Conservation (phyloP, 352 stramenopile genomes). For the Phytophthora vignae region DNA sequence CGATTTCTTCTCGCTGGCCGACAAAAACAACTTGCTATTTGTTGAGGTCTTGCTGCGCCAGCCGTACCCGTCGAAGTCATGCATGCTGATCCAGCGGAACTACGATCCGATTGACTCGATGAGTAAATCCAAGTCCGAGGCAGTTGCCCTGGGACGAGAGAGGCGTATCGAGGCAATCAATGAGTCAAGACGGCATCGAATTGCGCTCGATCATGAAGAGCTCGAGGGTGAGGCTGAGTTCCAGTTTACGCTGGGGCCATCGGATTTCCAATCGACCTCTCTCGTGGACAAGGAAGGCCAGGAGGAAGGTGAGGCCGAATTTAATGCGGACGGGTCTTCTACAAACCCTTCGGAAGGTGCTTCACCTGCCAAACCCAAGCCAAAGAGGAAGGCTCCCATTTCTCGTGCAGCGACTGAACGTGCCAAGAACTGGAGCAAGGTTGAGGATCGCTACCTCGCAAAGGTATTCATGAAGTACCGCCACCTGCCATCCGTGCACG, state of each 20-base stretch:
- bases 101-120: constrained; percentile 78
- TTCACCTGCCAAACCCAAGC: constrained; percentile 19
- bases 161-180: constrained; percentile 65
- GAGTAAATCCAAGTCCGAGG: constrained; percentile 66
- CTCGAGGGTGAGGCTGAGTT: constrained; percentile 86
- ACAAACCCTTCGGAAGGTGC: constrained; percentile 15
- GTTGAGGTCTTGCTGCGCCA: constrained; percentile 80
- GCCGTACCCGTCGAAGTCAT: constrained; percentile 72
- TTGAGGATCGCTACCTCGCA: constrained; percentile 82
- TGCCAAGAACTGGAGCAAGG: constrained; percentile 85
- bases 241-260: constrained; percentile 68
- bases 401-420: constrained; percentile 54
- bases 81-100: constrained; percentile 74
- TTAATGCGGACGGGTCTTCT: constrained; percentile 16
- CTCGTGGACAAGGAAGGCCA: constrained; percentile 52
- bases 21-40: constrained; percentile 86
- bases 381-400: constrained; percentile 35
- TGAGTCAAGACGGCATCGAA: constrained; percentile 72
- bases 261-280: constrained; percentile 69
- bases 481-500: constrained; percentile 85
- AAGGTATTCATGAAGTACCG: constrained; percentile 84
- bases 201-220: constrained; percentile 77
- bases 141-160: constrained; percentile 69
- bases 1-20: constrained; percentile 80
- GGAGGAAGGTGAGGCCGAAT: constrained; percentile 41